Evolutionary conservation across 2,329 filamentous ascomycete genomes (phyloP), one percentile per base, ranked within the genome.

Genomic region (Colletotrichum trifolii): DNA sequence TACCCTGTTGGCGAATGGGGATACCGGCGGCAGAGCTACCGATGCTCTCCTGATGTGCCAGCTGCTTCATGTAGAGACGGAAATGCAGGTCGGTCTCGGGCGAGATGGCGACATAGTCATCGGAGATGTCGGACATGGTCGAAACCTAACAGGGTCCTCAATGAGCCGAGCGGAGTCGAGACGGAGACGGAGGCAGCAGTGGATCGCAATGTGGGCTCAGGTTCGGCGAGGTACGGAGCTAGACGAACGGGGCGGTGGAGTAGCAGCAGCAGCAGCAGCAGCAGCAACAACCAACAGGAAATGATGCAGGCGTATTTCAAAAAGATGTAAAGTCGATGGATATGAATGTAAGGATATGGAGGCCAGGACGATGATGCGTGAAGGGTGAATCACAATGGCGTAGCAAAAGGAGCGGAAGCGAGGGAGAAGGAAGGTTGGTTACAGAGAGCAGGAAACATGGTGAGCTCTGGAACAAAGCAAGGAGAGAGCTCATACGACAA

Each of bases 81-180:
- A 66, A 33, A 48, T 66, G 63, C 40, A 66, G 63, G 53, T 62
- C 47, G 47, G 59, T 63, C 33, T 55, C 47, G 35, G 58, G 48
- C 36, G 63, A 63, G 58, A 66, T 63, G 13, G 48, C 38, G 47
- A 66, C 63, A 45, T 66, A 66, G 63, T 66, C 63, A 63, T 66
- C 63, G 47, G 63, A 63, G 47, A 66, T 66, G 11, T 66, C 63
- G 58, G 63, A 66, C 63, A 66, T 66, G 63, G 47, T 38, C 49
- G 48, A 43, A 2, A 25, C 25, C 4, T 25, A 4, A 39, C n/a
- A 56, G 39, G n/a, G 13, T n/a, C 25, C 38, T 47, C 59, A 48
- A 62, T 43, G 17, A 36, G 48, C 52, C 58, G 59, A 54, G 60
- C 25, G 25, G 25, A 25, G 52, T 47, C 50, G 57, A 34, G 45